These are phyloP conservation scores for Stropharia rugosoannulata DNA, from an alignment of 768 basidiomycete species.

Conservation along the genomic window DNA sequence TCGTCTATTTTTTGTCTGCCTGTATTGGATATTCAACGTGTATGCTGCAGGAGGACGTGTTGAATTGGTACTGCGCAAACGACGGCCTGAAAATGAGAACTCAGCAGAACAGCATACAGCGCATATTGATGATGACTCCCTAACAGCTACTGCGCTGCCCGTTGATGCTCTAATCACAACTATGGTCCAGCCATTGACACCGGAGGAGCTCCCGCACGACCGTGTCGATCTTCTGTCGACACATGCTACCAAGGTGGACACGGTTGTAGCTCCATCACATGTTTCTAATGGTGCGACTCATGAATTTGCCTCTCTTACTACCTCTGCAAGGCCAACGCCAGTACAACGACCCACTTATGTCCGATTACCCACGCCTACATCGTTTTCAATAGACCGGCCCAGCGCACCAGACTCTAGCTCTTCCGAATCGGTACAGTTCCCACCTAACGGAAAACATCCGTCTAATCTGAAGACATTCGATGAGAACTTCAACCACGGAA, in stretches of 20 bases:
- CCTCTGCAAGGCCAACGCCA: constrained; percentile 8
- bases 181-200: no score
- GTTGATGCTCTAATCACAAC: neutral
- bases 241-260: no score
- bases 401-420: constrained; percentile 22
- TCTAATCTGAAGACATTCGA: constrained; percentile 39
- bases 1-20: constrained; percentile 7
- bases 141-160: constrained; percentile 2
- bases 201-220: no score
- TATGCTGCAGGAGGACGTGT: constrained; percentile 54
- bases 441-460: constrained; percentile 20
- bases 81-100: constrained; percentile 15
- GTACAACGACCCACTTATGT: constrained; percentile 37
- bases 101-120: neutral
- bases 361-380: constrained; percentile 31
- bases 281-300: neutral
- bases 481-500: constrained; percentile 33
- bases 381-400: constrained; percentile 29
- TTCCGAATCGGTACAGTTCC: constrained; percentile 21
- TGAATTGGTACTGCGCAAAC: constrained; percentile 48
- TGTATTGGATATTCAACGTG: neutral
- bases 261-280: no score
- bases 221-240: no score
- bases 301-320: constrained; percentile 1
- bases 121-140: constrained; percentile 12